Percentiles rank a stretch among this genome's conserved stretches.
Evolutionary conservation across 108 stramenopile species (phyloP).

Genomic region (Cyclotella distinguenda): DNA sequence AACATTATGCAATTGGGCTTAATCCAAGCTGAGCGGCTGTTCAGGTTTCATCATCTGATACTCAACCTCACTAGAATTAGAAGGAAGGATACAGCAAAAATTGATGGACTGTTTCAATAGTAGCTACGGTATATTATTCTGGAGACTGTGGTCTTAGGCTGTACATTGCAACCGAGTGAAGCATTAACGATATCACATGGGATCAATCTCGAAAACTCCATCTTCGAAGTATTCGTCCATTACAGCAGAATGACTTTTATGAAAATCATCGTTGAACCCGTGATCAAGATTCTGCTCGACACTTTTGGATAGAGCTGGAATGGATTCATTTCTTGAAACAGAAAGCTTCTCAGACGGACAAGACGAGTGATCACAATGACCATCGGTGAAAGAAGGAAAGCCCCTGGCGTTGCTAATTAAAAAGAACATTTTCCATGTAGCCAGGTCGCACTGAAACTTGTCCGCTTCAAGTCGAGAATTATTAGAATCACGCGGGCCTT

Average conservation of each 20-base stretch:
- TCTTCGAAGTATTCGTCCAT: constrained; percentile 1
- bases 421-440: constrained; percentile 26
- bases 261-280: neutral
- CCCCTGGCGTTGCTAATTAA: constrained; percentile 21
- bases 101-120: no score
- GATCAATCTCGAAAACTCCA: constrained; percentile 13
- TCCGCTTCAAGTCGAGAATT: constrained; percentile 2
- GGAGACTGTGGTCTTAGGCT: neutral
- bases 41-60: no score
- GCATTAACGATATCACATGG: neutral
- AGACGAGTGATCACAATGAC: neutral
- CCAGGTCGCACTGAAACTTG: constrained; percentile 15
- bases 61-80: no score
- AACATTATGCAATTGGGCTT: no score
- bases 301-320: neutral
- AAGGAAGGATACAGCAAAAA: no score
- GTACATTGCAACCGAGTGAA: neutral
- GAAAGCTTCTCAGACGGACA: neutral
- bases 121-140: neutral
- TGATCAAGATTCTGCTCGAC: neutral
- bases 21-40: no score
- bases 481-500: neutral
- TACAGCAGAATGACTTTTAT: neutral
- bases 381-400: neutral
- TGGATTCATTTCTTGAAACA: neutral